Conservation (phyloP, 129 eudicot genomes). For the Sambucus nigra region DNA sequence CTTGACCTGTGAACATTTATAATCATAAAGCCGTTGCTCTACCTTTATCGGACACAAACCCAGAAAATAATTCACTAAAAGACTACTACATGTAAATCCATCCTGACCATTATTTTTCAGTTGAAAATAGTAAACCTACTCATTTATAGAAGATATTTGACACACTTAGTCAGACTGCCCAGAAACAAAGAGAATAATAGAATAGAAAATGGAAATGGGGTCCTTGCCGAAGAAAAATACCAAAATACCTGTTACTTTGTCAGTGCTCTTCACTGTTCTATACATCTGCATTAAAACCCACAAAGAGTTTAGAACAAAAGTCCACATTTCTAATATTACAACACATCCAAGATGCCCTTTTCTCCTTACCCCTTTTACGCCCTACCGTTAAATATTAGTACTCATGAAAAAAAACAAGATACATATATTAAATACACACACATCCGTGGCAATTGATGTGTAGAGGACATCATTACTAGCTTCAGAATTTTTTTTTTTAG, state of each 20-base stretch:
- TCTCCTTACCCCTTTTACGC: constrained; percentile 22
- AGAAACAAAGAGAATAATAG: constrained; percentile 5
- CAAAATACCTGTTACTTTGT: constrained; percentile 62
- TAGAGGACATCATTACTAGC: too few species aligned
- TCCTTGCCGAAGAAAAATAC: constrained; percentile 11
- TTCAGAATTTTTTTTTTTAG: too few species aligned
- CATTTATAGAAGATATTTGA: not conserved
- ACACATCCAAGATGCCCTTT: constrained; percentile 33
- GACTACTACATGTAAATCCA: not conserved
- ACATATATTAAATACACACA: too few species aligned
- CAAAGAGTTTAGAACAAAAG: constrained; percentile 11
- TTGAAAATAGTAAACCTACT: not conserved
- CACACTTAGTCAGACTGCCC: not conserved
- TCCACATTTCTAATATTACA: constrained; percentile 10
- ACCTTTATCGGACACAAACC: constrained; percentile 15
- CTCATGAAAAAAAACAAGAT: too few species aligned
- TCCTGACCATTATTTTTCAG: not conserved
- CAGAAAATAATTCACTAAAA: constrained; percentile 6
- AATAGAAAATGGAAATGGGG: constrained; percentile 10
- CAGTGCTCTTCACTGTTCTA: constrained; percentile 97
- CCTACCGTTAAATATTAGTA: not conserved
- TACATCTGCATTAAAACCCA: constrained; percentile 72
- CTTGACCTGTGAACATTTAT: constrained; percentile 31
- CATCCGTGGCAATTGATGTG: too few species aligned
- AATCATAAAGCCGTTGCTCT: constrained; percentile 14